Conservation (phyloP, 257 asterid genomes). For the Solanum microdontum region DNA sequence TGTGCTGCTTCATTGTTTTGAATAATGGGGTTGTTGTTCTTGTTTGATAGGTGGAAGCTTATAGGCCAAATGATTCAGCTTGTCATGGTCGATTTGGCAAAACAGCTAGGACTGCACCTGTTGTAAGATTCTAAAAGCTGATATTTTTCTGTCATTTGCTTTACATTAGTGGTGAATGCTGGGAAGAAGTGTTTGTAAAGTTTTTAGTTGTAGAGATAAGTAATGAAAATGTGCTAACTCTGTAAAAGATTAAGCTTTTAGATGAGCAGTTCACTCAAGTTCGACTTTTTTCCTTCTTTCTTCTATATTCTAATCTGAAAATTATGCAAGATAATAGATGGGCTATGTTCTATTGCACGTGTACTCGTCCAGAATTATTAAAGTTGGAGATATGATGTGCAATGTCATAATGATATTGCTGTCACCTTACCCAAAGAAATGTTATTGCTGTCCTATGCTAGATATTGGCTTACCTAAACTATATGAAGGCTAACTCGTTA, state of each 20-base stretch:
- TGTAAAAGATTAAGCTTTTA: neutral
- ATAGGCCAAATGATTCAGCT: conserved; percentile 90
- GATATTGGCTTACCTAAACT: neutral
- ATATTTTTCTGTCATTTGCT: neutral
- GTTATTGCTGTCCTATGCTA: neutral
- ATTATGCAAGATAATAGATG: neutral
- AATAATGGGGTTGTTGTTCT: neutral
- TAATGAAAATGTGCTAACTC: neutral
- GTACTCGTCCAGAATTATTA: neutral
- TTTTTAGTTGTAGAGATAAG: neutral
- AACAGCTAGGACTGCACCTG: conserved; percentile 93
- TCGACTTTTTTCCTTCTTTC: neutral
- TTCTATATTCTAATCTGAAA: neutral
- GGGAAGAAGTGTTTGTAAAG: neutral
- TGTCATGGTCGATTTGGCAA: conserved; percentile 86
- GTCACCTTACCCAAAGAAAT: neutral
- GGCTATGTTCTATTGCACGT: neutral
- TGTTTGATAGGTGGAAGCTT: conserved; percentile 79
- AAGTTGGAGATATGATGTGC: neutral
- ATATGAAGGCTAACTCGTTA: neutral
- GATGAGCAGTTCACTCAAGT: neutral
- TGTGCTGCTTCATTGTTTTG: neutral
- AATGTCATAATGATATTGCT: neutral
- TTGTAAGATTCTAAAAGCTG: conserved; percentile 29
- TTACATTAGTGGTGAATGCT: neutral